phyloP scores from a whole-genome alignment of 768 basidiomycete species.

The Suillus plorans region DNA sequence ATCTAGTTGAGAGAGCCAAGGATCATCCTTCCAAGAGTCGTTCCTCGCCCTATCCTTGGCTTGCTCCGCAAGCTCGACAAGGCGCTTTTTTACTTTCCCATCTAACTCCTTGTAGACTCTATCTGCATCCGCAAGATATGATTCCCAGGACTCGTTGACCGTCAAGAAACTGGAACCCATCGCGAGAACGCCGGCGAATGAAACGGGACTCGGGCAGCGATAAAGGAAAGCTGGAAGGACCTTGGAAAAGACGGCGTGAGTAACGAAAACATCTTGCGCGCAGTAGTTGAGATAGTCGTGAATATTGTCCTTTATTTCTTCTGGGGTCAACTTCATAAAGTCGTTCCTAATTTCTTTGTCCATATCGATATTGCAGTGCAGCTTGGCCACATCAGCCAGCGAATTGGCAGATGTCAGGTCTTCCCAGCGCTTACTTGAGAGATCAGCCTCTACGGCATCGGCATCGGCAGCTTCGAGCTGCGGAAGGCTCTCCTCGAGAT shows the following conservation, averaged over 20 bases:
- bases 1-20: slow-evolving; percentile 88
- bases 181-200: slow-evolving; percentile 84
- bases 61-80: slow-evolving; percentile 69
- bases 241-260: slow-evolving; percentile 74
- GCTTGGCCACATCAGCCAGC: slow-evolving; percentile 84
- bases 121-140: slow-evolving; percentile 79
- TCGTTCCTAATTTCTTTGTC: slow-evolving; percentile 79
- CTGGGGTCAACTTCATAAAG: slow-evolving; percentile 68
- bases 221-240: slow-evolving; percentile 80
- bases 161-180: slow-evolving; percentile 94
- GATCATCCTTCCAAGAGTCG: slow-evolving; percentile 65
- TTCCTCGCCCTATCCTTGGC: slow-evolving; percentile 48
- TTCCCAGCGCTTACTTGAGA: slow-evolving; percentile 75
- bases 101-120: slow-evolving; percentile 69
- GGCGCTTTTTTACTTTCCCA: slow-evolving; percentile 53
- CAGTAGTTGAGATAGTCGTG: slow-evolving; percentile 83
- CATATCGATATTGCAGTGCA: slow-evolving; percentile 82
- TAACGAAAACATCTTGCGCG: slow-evolving; percentile 79
- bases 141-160: slow-evolving; percentile 88
- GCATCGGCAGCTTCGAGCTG: slow-evolving; percentile 33
- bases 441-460: slow-evolving; percentile 43
- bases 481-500: slow-evolving; percentile 42
- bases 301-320: slow-evolving; percentile 62
- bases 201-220: slow-evolving; percentile 88
- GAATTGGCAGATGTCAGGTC: slow-evolving; percentile 91